Evolutionary conservation across 495 filamentous ascomycete genomes (phyloP).

Genomic region (Neurospora sp.): DNA sequence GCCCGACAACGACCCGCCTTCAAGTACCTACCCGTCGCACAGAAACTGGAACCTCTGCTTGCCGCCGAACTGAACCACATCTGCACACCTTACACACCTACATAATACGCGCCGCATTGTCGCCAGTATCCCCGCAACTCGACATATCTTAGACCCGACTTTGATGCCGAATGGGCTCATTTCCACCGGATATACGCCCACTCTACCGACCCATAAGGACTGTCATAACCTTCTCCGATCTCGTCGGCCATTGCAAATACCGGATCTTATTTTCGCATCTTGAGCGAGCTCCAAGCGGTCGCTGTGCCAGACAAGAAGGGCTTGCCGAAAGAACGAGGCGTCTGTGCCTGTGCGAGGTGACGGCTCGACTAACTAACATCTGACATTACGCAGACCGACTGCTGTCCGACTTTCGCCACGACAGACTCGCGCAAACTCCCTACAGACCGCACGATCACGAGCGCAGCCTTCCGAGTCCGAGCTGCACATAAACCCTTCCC

Average conservation of each 20-base stretch:
- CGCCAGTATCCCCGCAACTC: slow-evolving; percentile 7
- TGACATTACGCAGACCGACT: slow-evolving; percentile 18
- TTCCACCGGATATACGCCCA: neutral
- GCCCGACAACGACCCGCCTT: neutral
- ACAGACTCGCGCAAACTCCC: slow-evolving; percentile 5
- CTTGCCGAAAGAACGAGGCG: slow-evolving; percentile 3
- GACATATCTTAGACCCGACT: slow-evolving; percentile 1
- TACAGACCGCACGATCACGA: neutral
- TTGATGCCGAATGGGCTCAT: slow-evolving; percentile 6
- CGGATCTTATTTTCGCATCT: neutral
- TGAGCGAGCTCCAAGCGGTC: neutral
- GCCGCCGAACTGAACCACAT: slow-evolving; percentile 2
- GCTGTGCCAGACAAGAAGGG: neutral
- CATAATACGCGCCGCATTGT: slow-evolving; percentile 19
- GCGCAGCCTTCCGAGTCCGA: neutral
- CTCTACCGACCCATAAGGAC: neutral
- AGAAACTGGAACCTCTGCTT: neutral
- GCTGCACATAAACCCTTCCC: neutral
- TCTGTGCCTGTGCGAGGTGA: slow-evolving; percentile 15
- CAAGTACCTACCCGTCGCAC: neutral
- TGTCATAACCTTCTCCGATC: neutral
- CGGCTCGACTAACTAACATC: slow-evolving; percentile 20
- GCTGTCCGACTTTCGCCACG: slow-evolving; percentile 17
- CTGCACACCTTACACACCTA: slow-evolving; percentile 3
- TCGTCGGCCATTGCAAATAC: neutral